Conservation (phyloP, 1,284 basidiomycete species). For the Phellinidium pouzarii region DNA sequence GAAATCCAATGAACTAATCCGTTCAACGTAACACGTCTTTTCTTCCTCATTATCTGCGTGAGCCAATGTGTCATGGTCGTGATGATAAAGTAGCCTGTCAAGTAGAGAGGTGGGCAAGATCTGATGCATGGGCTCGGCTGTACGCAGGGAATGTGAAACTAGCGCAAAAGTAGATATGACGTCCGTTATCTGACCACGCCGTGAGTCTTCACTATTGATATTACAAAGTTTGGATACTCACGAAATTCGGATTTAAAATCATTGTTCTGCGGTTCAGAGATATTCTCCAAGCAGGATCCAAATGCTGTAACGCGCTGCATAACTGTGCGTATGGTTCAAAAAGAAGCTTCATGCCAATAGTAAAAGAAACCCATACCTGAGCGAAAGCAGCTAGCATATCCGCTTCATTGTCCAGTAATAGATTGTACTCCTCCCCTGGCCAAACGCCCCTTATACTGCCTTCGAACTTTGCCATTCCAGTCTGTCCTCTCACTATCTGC, state of each 20-base stretch:
- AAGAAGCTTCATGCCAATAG: background rate
- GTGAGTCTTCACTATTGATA: background rate
- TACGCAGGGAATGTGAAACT: conserved; percentile 40
- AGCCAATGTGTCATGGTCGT: conserved; percentile 18
- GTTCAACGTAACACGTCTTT: conserved; percentile 22
- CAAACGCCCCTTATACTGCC: conserved; percentile 44
- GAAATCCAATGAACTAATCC: conserved; percentile 34
- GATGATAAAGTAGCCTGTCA: conserved; percentile 40
- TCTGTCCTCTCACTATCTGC: conserved; percentile 30
- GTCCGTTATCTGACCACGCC: conserved; percentile 33
- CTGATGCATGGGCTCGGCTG: conserved; percentile 40
- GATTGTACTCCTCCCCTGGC: conserved; percentile 41
- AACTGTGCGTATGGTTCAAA: conserved; percentile 27
- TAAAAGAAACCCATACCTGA: conserved; percentile 28
- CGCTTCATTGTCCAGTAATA: conserved; percentile 34
- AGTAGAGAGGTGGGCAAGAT: conserved; percentile 38
- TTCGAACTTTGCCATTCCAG: conserved; percentile 39
- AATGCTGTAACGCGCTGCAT: conserved; percentile 33
- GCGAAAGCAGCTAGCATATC: conserved; percentile 38
- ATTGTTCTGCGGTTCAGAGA: conserved; percentile 36
- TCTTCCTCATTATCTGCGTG: conserved; percentile 17
- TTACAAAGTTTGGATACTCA: conserved; percentile 23
- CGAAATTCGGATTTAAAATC: conserved; percentile 43
- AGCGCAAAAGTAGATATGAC: conserved; percentile 39
- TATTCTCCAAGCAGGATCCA: conserved; percentile 34